Conservation (phyloP, 2,329 filamentous ascomycete species). For the Hymenoscyphus salicellus region DNA sequence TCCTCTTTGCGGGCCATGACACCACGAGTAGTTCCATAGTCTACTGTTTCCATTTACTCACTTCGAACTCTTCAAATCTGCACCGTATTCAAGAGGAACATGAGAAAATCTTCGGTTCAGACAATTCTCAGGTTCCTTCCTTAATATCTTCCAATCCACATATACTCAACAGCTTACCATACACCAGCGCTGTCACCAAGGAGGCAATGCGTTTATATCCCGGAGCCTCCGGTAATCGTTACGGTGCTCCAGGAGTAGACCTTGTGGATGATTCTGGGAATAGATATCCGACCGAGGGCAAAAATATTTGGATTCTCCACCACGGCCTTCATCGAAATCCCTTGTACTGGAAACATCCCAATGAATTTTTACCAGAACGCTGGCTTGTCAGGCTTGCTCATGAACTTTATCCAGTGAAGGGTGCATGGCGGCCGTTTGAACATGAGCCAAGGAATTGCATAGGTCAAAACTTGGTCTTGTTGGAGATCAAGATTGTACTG, state of each 20-base stretch:
- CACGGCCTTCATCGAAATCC: slow-evolving; percentile 38
- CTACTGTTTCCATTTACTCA: slow-evolving; percentile 20
- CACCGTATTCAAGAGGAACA: slow-evolving; percentile 21
- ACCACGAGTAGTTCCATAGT: slow-evolving; percentile 17
- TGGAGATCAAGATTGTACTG: too few relatives aligned
- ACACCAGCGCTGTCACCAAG: slow-evolving; percentile 24
- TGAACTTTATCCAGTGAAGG: slow-evolving; percentile 34
- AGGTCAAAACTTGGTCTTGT: slow-evolving; percentile 54
- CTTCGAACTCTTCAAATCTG: slow-evolving; percentile 15
- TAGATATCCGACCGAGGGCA: slow-evolving; percentile 19
- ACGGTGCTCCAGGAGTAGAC: slow-evolving; percentile 13
- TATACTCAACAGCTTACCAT: slow-evolving; percentile 23
- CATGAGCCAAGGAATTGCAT: slow-evolving; percentile 54
- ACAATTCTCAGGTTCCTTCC: slow-evolving; percentile 7
- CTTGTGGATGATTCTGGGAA: slow-evolving; percentile 21
- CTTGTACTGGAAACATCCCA: slow-evolving; percentile 42
- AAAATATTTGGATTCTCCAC: slow-evolving; percentile 19
- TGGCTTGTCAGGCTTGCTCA: slow-evolving; percentile 41
- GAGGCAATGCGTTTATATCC: slow-evolving; percentile 23
- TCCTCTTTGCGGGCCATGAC: slow-evolving; percentile 29
- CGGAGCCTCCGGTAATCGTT: slow-evolving; percentile 19
- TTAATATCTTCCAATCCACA: slow-evolving; percentile 15
- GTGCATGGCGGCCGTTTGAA: slow-evolving; percentile 55
- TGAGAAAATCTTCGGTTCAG: slow-evolving; percentile 19
- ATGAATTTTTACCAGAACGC: slow-evolving; percentile 48